A percentile compares a stretch with the other conserved stretches of the same genome.
These are phyloP conservation scores for Trametes pubescens DNA, from an alignment of 1,284 basidiomycete genomes.

Conservation along the genomic window DNA sequence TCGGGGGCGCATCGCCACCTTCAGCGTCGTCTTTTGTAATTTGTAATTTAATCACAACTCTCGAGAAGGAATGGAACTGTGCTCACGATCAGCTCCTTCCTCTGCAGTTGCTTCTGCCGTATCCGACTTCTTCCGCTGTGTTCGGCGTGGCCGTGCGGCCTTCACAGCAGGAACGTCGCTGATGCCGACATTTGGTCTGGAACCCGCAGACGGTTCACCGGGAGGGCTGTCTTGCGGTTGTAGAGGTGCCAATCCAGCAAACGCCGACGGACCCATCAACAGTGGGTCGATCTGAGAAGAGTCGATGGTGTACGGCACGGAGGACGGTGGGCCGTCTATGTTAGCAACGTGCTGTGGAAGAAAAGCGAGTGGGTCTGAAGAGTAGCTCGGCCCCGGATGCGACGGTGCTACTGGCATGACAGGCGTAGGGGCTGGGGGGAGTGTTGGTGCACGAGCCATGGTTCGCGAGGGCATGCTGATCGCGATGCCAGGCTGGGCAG, in stretches of 20 bases:
- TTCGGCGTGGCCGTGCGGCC: conserved; percentile 9
- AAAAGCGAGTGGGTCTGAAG: conserved; percentile 5
- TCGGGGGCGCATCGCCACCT: conserved; percentile 1
- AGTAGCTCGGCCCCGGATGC: background rate
- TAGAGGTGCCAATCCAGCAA: background rate
- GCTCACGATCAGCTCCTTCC: conserved; percentile 13
- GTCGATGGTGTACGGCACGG: conserved; percentile 21
- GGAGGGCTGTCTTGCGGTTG: background rate
- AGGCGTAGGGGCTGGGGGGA: background rate
- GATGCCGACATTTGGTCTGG: background rate
- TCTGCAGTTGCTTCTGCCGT: background rate
- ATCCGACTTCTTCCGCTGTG: conserved; percentile 11
- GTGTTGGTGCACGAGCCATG: conserved; percentile 4
- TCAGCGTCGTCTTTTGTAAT: background rate
- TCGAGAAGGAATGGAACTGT: no score
- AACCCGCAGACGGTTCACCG: background rate
- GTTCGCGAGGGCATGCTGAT: conserved; percentile 18
- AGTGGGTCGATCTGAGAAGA: conserved; percentile 39
- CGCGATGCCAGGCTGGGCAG: background rate
- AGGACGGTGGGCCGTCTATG: conserved; percentile 1
- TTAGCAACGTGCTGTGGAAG: background rate
- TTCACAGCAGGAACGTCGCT: conserved; percentile 8
- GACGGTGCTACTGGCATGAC: background rate
- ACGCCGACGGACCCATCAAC: conserved; percentile 25
- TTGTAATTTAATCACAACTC: background rate